phyloP scores from a whole-genome alignment of 2,329 filamentous ascomycete species.

The Endoconidiophora laricicola region DNA sequence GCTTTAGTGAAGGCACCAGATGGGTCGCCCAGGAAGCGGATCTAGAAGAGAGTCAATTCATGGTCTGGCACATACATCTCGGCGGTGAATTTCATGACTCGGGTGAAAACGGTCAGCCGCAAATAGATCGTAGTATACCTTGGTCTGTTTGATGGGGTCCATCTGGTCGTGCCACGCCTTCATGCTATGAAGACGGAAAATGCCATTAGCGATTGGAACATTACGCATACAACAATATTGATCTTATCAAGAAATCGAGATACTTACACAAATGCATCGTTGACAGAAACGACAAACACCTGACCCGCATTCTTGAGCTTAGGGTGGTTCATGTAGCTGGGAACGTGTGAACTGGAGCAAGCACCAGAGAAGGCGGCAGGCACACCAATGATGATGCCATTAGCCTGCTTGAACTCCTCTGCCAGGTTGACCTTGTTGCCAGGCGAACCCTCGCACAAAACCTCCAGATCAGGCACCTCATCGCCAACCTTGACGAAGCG shows the following conservation, averaged over 20 bases:
- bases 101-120: background rate
- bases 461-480: conserved; percentile 56
- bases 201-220: background rate
- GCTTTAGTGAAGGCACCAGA: conserved; percentile 65
- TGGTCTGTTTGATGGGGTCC: conserved; percentile 57
- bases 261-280: conserved; percentile 83
- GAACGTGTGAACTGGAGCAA: conserved; percentile 53
- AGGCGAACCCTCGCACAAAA: conserved; percentile 70
- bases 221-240: too few relatives aligned
- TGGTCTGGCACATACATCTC: background rate
- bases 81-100: background rate
- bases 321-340: conserved; percentile 68
- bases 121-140: conserved; percentile 39
- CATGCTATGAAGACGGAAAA: conserved; percentile 39
- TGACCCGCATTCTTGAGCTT: conserved; percentile 64
- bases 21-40: conserved; percentile 80
- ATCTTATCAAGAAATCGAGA: background rate
- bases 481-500: conserved; percentile 62
- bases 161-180: conserved; percentile 73
- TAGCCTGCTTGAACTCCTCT: conserved; percentile 44
- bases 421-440: conserved; percentile 82
- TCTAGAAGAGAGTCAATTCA: conserved; percentile 29
- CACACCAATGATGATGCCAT: conserved; percentile 63
- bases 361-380: conserved; percentile 56
- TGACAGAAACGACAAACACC: conserved; percentile 83